Evolutionary conservation across 1,284 basidiomycete genomes (phyloP), one percentile per base, ranked within the genome.

Genomic region (Boletus albobrunnescens): DNA sequence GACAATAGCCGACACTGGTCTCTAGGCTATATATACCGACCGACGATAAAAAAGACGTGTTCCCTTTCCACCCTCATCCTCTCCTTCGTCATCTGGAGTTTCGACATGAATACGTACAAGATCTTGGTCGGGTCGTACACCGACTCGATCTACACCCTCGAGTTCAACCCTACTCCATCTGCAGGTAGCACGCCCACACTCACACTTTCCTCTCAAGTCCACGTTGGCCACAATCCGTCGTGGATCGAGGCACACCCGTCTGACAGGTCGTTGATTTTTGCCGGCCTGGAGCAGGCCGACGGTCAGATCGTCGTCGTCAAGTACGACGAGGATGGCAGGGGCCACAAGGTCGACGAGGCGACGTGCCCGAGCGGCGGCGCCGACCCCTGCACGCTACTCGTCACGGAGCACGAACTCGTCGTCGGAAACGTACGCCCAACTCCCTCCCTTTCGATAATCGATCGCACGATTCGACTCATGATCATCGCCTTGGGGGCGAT

Each of bases 121-220:
- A 85, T 89, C 55, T 67, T 85, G 33, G 82, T 79, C 22, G 79
- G 75, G 33, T 84, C 84, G 14, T 85, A 84, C 65, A 77, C 81
- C 17, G 69, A 79, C 55, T 69, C 76, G 30, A 71, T 88, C 50
- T 73, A 73, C 37, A 81, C 82, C 0, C 67, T 79, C 36, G 51
- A 57, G 13, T 79, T 80, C 44, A 70, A 77, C 51, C 63, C 72
- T 6, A 49, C 55, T 3, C 52, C 57, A 6, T 56, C 50, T n/a
- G n/a, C n/a, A 4, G 26, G 13, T 7, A 26, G 35, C 7, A 16
- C 63, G 6, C 56, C 68, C 4, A 72, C 69, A 19, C 67, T 87
- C 41, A 64, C 64, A 16, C 58, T 76, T 23, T 56, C 68, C 22
- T 75, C 78, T 4, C 59, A 72, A 13, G 55, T 78, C 36, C 63